phyloP scores from a whole-genome alignment of 2,329 filamentous ascomycete genomes.

The Phialemoniopsis sp. region DNA sequence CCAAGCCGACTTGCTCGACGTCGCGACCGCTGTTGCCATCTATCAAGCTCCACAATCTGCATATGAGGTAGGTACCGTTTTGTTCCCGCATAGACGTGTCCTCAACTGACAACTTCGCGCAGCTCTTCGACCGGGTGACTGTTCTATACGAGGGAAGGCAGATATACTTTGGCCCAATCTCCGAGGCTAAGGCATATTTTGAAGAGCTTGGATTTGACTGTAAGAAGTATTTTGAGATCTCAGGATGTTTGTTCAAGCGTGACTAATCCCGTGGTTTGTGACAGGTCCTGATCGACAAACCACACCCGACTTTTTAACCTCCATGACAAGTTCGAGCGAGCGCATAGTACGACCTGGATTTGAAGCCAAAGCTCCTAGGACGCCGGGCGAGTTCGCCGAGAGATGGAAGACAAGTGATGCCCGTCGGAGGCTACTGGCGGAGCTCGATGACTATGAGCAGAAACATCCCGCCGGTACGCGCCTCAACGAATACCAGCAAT shows the following conservation, averaged over 20 bases:
- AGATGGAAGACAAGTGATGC: constrained; percentile 53
- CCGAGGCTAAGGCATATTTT: constrained; percentile 61
- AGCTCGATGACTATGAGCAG: constrained; percentile 52
- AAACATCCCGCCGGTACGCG: constrained; percentile 49
- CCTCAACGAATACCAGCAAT: constrained; percentile 54
- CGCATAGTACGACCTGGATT: constrained; percentile 52
- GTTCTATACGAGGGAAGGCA: constrained; percentile 58
- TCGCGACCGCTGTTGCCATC: constrained; percentile 66
- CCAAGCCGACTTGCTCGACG: constrained; percentile 62
- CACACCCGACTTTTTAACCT: constrained; percentile 68
- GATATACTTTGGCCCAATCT: constrained; percentile 59
- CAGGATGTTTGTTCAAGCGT: too few relatives aligned
- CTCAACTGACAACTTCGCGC: too few relatives aligned
- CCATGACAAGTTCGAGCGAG: constrained; percentile 59
- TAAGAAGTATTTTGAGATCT: too few relatives aligned
- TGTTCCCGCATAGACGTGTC: too few relatives aligned
- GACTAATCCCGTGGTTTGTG: too few relatives aligned
- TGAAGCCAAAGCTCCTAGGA: constrained; percentile 51
- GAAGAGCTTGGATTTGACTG: constrained; percentile 63
- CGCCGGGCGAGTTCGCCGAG: constrained; percentile 57
- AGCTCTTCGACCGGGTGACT: constrained; percentile 52
- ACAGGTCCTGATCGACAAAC: constrained; percentile 55
- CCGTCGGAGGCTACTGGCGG: constrained; percentile 43
- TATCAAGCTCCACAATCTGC: constrained; percentile 65
- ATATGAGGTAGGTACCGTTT: constrained; percentile 41